Evolutionary conservation across 2,329 filamentous ascomycete species (phyloP).

Genomic region (Gremmenia infestans): DNA sequence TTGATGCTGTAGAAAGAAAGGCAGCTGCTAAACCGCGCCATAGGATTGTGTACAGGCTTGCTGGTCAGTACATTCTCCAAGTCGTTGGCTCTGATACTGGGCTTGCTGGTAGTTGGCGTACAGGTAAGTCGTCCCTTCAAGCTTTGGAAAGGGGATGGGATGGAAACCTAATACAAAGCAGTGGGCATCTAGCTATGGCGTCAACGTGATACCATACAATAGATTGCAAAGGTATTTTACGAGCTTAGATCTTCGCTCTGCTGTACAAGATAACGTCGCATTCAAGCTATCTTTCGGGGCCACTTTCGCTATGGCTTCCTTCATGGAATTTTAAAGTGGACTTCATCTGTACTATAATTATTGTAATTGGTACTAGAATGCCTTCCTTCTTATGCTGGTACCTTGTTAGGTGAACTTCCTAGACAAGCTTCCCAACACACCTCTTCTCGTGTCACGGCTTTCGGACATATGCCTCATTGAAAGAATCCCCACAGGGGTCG

Average conservation of each 20-base stretch:
- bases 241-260: constrained; percentile 41
- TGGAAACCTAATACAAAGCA: constrained; percentile 22
- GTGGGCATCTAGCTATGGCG: constrained; percentile 46
- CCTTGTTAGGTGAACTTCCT: no score
- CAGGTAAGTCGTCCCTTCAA: constrained; percentile 17
- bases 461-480: not conserved
- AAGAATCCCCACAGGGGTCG: no score
- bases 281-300: constrained; percentile 56
- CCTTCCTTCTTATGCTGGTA: not conserved
- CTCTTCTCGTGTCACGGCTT: constrained; percentile 2
- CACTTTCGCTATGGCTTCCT: constrained; percentile 67
- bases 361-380: not conserved
- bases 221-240: constrained; percentile 45
- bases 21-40: not conserved
- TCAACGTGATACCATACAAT: constrained; percentile 37
- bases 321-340: constrained; percentile 46
- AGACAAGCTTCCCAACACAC: not conserved
- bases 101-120: constrained; percentile 53
- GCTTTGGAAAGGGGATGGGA: not conserved
- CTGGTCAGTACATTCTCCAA: constrained; percentile 66
- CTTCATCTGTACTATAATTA: not conserved
- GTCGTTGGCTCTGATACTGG: constrained; percentile 62
- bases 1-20: not conserved
- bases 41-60: constrained; percentile 35
- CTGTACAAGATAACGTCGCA: constrained; percentile 33